These are phyloP conservation scores for Boletus coccyginus DNA, from an alignment of 768 basidiomycete species.

Conservation along the genomic window DNA sequence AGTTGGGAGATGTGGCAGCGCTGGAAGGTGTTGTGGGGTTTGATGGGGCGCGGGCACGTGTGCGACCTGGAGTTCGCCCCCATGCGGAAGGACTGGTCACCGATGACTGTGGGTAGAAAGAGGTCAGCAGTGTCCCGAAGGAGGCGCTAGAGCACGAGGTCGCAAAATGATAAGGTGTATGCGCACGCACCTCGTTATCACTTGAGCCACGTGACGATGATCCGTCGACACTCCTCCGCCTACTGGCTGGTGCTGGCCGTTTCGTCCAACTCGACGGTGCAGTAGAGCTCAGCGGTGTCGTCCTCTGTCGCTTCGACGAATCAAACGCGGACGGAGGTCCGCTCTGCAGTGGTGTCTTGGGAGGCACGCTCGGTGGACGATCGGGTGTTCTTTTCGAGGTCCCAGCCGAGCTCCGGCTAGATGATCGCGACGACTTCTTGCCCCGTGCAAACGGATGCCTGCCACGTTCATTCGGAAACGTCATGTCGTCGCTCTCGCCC, in stretches of 20 bases:
- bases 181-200: slow-evolving; percentile 65
- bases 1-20: slow-evolving; percentile 39
- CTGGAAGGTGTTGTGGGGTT: slow-evolving; percentile 52
- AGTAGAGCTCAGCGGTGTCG: slow-evolving; percentile 54
- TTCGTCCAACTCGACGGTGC: slow-evolving; percentile 79
- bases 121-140: slow-evolving; percentile 8
- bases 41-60: slow-evolving; percentile 68
- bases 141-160: not conserved
- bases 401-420: slow-evolving; percentile 43
- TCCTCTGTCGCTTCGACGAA: slow-evolving; percentile 63
- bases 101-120: slow-evolving; percentile 28
- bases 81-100: slow-evolving; percentile 42
- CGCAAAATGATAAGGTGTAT: not conserved
- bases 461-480: slow-evolving; percentile 38
- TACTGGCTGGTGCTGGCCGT: slow-evolving; percentile 61
- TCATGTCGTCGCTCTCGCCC: slow-evolving; percentile 36
- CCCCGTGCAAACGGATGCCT: slow-evolving; percentile 28
- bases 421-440: slow-evolving; percentile 46
- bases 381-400: slow-evolving; percentile 36
- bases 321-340: slow-evolving; percentile 61
- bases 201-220: slow-evolving; percentile 46
- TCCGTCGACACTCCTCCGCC: slow-evolving; percentile 72
- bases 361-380: slow-evolving; percentile 58
- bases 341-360: slow-evolving; percentile 43
- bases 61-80: slow-evolving; percentile 44